Percentiles rank a stretch among this genome's conserved stretches.
phyloP scores from a whole-genome alignment of 2,329 filamentous ascomycete species.

The Trichoderma semiorbis region DNA sequence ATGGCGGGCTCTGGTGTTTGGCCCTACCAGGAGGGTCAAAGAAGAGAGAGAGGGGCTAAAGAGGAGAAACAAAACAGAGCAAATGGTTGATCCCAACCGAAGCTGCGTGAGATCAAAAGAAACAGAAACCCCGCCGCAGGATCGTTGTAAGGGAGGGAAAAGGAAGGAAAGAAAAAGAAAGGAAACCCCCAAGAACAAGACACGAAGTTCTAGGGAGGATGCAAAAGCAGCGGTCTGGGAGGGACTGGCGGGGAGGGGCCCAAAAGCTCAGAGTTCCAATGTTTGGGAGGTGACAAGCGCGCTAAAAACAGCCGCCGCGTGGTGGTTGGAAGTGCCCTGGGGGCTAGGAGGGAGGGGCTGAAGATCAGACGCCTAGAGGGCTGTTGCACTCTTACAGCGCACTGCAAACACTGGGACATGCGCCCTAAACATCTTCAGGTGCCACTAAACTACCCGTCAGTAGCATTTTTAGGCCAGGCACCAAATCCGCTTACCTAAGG shows the following conservation, averaged over 20 bases:
- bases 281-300: conserved; percentile 16
- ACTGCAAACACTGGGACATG: neutral
- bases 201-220: conserved; percentile 5
- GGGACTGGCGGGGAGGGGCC: conserved; percentile 11
- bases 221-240: conserved; percentile 19
- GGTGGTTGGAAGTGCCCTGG: conserved; percentile 12
- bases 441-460: neutral
- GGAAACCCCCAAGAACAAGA: neutral
- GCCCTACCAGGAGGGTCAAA: neutral
- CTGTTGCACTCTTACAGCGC: neutral
- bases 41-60: neutral
- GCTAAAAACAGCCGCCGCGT: conserved; percentile 17
- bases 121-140: neutral
- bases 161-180: neutral
- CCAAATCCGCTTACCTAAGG: neutral
- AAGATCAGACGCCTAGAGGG: neutral
- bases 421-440: neutral
- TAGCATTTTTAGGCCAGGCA: neutral
- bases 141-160: neutral
- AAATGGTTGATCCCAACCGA: neutral
- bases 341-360: neutral
- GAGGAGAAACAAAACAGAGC: neutral
- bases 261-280: conserved; percentile 1
- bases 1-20: conserved; percentile 7
- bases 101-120: neutral